phyloP scores from a whole-genome alignment of 805 yeast genomes.

The Candida maris region DNA sequence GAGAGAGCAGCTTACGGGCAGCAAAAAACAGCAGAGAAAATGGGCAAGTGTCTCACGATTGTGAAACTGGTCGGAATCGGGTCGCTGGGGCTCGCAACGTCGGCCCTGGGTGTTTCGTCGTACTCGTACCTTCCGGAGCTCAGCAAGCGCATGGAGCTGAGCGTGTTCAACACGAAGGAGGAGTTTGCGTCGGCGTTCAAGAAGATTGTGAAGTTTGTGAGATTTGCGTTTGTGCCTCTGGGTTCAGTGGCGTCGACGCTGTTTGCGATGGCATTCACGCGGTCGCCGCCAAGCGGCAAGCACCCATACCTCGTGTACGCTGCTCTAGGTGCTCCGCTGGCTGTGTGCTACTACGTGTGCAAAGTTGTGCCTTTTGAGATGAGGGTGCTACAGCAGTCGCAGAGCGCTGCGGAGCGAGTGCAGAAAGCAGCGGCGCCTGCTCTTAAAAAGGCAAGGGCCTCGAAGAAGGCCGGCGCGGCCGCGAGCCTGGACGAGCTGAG shows the following conservation, averaged over 20 bases:
- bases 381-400: constrained; percentile 16
- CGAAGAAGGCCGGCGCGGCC: constrained; percentile 10
- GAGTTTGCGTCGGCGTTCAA: constrained; percentile 15
- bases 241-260: constrained; percentile 49
- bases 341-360: constrained; percentile 31
- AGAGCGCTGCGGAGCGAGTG: constrained; percentile 6
- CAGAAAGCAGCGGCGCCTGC: constrained; percentile 2
- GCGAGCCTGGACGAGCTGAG: constrained; percentile 25
- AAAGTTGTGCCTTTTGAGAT: constrained; percentile 26
- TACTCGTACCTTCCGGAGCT: constrained; percentile 20
- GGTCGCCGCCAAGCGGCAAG: constrained; percentile 51
- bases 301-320: constrained; percentile 75
- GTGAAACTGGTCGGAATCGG: constrained; percentile 64
- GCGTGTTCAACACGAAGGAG: constrained; percentile 9
- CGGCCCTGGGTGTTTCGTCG: constrained; percentile 37
- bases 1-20: too few species aligned
- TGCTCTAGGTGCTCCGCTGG: constrained; percentile 49
- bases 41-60: constrained; percentile 53
- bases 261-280: constrained; percentile 52
- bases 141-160: constrained; percentile 8
- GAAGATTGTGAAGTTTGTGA: constrained; percentile 16
- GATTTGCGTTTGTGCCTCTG: constrained; percentile 31
- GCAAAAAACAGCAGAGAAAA: too few species aligned
- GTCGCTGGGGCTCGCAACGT: constrained; percentile 63
- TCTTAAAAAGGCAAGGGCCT: constrained; percentile 18